Evolutionary conservation across 495 filamentous ascomycete species (phyloP).

Genomic region (Viridothelium virens): DNA sequence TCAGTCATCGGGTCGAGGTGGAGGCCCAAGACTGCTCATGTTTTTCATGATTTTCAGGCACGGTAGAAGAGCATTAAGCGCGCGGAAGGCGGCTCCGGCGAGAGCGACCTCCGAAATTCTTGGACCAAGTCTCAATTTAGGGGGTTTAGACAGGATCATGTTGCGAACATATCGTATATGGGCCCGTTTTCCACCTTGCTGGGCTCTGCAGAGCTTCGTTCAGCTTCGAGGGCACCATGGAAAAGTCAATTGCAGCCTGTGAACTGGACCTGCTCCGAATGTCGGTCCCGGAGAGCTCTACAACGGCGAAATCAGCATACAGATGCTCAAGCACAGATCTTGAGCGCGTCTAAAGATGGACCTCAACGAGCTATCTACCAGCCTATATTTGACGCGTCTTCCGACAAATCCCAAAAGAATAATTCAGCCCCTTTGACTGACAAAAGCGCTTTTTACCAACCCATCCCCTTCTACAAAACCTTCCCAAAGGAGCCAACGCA

Average conservation of each 20-base stretch:
- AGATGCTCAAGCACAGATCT: background rate
- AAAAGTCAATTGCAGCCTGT: background rate
- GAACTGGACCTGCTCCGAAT: background rate
- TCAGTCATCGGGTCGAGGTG: constrained; percentile 16
- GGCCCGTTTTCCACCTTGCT: background rate
- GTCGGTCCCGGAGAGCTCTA: background rate
- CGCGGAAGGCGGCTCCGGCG: background rate
- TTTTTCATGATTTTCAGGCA: background rate
- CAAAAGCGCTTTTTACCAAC: background rate
- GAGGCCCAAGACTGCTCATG: background rate
- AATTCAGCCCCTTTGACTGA: background rate
- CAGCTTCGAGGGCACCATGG: background rate
- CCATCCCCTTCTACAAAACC: background rate
- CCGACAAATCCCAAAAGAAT: background rate
- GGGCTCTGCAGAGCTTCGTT: background rate
- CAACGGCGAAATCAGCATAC: background rate
- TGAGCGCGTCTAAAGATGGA: background rate
- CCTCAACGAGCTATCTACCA: no score
- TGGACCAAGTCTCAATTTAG: background rate
- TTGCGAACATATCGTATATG: background rate
- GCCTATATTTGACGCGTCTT: background rate
- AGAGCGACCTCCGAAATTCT: background rate
- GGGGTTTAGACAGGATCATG: background rate
- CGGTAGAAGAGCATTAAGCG: background rate
- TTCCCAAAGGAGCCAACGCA: background rate